These are phyloP conservation scores for Schizochytrium sp. DNA, from an alignment of 108 stramenopile species.

Conservation along the genomic window DNA sequence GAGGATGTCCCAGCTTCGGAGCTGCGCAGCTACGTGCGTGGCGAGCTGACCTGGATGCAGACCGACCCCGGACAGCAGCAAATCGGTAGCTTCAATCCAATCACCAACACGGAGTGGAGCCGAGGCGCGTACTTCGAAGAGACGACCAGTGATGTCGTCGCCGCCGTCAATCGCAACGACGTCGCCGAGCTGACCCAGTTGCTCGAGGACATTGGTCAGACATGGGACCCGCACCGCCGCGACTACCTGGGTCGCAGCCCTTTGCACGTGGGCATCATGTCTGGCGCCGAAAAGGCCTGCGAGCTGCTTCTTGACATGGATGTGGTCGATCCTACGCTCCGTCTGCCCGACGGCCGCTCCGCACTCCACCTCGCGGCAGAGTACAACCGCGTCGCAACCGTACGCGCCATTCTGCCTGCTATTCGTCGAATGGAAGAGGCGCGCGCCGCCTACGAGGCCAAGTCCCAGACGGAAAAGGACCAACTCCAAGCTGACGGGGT, in stretches of 20 bases:
- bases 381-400: background rate
- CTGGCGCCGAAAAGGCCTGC: background rate
- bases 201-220: background rate
- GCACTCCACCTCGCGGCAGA: background rate
- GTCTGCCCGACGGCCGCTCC: constrained; percentile 5
- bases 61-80: constrained; percentile 36
- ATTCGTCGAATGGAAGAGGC: background rate
- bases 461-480: background rate
- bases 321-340: background rate
- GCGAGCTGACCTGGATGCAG: constrained; percentile 20
- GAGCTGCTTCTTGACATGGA: background rate
- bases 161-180: background rate
- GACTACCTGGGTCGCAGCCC: background rate
- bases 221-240: background rate
- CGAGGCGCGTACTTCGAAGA: constrained; percentile 21
- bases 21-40: constrained; percentile 12
- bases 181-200: background rate
- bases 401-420: background rate
- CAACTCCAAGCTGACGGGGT: background rate
- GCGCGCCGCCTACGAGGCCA: background rate
- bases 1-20: constrained; percentile 20
- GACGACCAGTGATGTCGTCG: background rate
- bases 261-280: background rate
- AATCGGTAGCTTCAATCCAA: constrained; percentile 31
- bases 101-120: constrained; percentile 29